phyloP scores from a whole-genome alignment of 2,329 filamentous ascomycete genomes.

The Trichoderma sp. region DNA sequence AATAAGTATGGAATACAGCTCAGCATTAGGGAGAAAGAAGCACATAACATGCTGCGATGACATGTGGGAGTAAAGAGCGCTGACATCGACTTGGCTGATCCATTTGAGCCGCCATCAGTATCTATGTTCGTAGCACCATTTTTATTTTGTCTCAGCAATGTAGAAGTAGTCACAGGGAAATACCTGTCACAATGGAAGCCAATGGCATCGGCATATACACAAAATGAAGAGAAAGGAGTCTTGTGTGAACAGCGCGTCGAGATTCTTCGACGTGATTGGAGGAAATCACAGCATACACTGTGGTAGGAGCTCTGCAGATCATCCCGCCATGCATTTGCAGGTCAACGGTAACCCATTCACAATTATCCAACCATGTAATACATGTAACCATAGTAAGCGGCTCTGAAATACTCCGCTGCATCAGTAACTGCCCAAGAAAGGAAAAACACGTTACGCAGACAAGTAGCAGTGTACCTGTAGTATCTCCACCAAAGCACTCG shows the following conservation, averaged over 20 bases:
- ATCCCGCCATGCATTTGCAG: neutral
- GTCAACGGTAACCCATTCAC: neutral
- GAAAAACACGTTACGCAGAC: neutral
- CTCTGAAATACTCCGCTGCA: neutral
- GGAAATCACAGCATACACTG: neutral
- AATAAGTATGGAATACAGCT: neutral
- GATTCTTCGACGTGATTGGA: neutral
- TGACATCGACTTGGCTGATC: neutral
- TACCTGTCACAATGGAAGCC: neutral
- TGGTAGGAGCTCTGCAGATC: neutral
- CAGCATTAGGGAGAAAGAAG: neutral
- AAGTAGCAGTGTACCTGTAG: neutral
- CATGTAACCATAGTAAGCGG: neutral
- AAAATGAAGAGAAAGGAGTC: neutral
- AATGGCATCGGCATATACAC: neutral
- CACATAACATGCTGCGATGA: neutral
- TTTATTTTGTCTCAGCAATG: neutral
- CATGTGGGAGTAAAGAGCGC: neutral
- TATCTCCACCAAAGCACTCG: neutral
- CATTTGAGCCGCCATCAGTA: neutral
- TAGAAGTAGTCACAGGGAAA: neutral
- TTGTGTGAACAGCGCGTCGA: neutral
- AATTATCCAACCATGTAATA: neutral
- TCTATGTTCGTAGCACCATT: neutral
- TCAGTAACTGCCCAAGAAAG: neutral